Conservation (phyloP, 106 monocot genomes). For the Vanilla planifolia region DNA sequence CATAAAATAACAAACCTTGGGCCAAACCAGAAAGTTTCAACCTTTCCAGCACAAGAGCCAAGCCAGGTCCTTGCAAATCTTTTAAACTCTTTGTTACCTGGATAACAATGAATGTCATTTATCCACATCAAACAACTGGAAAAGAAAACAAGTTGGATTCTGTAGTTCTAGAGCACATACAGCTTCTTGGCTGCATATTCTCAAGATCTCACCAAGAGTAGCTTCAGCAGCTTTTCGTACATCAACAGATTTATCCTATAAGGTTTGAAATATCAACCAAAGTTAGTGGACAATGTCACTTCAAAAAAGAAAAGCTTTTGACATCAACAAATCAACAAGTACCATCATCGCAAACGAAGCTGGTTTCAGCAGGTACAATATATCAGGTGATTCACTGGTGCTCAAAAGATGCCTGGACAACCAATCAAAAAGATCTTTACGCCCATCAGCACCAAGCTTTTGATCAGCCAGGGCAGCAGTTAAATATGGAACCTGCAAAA, state of each 20-base stretch:
- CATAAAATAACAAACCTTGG: slow-evolving; percentile 32
- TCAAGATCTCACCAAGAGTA: slow-evolving; percentile 65
- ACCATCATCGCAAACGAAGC: slow-evolving; percentile 72
- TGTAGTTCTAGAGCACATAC: slow-evolving; percentile 32
- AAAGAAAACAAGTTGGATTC: neutral
- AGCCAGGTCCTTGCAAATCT: slow-evolving; percentile 72
- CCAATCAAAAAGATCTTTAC: slow-evolving; percentile 99
- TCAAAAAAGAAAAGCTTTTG: neutral
- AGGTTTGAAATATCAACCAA: neutral
- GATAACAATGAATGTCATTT: neutral
- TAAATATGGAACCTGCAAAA: slow-evolving; percentile 72
- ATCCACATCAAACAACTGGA: neutral
- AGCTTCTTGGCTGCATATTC: slow-evolving; percentile 71
- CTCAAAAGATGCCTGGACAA: slow-evolving; percentile 69
- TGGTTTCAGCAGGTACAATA: slow-evolving; percentile 75
- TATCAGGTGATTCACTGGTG: slow-evolving; percentile 65
- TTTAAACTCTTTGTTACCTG: slow-evolving; percentile 78
- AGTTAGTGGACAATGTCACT: neutral
- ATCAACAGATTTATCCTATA: slow-evolving; percentile 93
- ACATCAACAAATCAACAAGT: slow-evolving; percentile 6
- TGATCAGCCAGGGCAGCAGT: slow-evolving; percentile 63
- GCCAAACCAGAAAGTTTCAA: slow-evolving; percentile 47
- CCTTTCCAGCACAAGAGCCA: slow-evolving; percentile 70
- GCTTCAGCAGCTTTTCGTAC: slow-evolving; percentile 94
- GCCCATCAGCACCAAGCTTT: slow-evolving; percentile 84